phyloP scores from a whole-genome alignment of 352 stramenopile species.

The Phytophthora macrochlamydospora region DNA sequence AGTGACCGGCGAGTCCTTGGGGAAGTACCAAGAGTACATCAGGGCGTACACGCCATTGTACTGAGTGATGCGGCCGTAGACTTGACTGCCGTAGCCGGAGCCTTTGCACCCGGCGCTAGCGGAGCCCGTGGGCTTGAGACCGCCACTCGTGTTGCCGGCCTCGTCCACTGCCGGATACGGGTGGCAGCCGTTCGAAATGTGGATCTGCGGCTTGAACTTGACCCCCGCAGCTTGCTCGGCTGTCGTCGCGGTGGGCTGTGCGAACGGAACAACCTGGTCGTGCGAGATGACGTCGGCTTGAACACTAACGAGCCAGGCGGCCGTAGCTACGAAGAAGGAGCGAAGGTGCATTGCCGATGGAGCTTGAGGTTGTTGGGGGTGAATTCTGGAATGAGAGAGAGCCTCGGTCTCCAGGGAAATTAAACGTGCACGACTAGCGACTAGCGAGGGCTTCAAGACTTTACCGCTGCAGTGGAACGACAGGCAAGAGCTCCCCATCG shows the following conservation, averaged over 20 bases:
- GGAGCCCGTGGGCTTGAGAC: constrained; percentile 34
- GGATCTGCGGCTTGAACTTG: constrained; percentile 45
- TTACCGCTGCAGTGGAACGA: not conserved
- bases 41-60: constrained; percentile 28
- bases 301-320: constrained; percentile 4
- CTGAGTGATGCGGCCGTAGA: constrained; percentile 27
- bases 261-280: constrained; percentile 29
- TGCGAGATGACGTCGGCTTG: constrained; percentile 24
- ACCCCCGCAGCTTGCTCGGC: constrained; percentile 25
- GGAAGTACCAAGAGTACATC: constrained; percentile 56
- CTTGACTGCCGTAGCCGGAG: constrained; percentile 23
- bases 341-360: constrained; percentile 18
- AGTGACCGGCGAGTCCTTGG: constrained; percentile 42
- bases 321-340: constrained; percentile 15
- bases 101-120: constrained; percentile 31
- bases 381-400: constrained; percentile 14
- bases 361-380: constrained; percentile 7
- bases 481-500: not conserved
- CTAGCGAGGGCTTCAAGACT: not conserved
- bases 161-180: constrained; percentile 39
- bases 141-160: constrained; percentile 35
- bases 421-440: constrained; percentile 5
- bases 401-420: not conserved
- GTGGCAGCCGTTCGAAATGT: constrained; percentile 41
- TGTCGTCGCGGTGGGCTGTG: constrained; percentile 20